Percentiles rank a stretch among this genome's conserved stretches.
Conservation (phyloP, 345 rosid genomes). For the Mallotus nudiflorus region DNA sequence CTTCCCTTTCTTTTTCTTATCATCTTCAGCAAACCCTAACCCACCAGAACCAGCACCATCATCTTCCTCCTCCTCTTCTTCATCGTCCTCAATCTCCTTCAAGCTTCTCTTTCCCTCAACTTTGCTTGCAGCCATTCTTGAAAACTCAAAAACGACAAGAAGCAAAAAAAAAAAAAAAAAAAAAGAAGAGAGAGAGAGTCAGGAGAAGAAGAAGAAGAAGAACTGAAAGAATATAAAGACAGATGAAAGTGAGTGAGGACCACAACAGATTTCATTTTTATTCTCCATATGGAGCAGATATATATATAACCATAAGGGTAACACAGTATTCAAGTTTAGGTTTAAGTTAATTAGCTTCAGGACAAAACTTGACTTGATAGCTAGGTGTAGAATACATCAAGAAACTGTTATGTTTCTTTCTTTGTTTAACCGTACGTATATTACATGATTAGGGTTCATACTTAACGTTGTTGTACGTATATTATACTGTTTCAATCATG, state of each 20-base stretch:
- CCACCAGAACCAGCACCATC: constrained; percentile 31
- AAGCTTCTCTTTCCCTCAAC: constrained; percentile 65
- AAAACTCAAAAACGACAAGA: not conserved
- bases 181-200: not conserved
- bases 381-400: constrained; percentile 5
- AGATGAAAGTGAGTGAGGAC: constrained; percentile 32
- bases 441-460: not conserved
- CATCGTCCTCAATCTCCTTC: constrained; percentile 54
- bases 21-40: constrained; percentile 46
- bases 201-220: not conserved
- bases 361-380: not conserved
- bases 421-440: not conserved
- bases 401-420: not conserved
- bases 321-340: constrained; percentile 8
- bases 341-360: not conserved
- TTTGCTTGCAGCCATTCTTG: constrained; percentile 51
- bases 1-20: constrained; percentile 54
- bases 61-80: constrained; percentile 58
- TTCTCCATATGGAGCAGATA: too few relatives aligned
- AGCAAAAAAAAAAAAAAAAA: constrained; percentile 12
- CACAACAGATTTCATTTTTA: constrained; percentile 38
- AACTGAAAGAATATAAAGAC: constrained; percentile 13
- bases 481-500: not conserved
- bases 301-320: constrained; percentile 9
- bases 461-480: too few relatives aligned